Percentiles rank a stretch among this genome's conserved stretches.
These are phyloP conservation scores for Gaeumannomyces tritici DNA, from an alignment of 2,329 filamentous ascomycete genomes.

Conservation along the genomic window DNA sequence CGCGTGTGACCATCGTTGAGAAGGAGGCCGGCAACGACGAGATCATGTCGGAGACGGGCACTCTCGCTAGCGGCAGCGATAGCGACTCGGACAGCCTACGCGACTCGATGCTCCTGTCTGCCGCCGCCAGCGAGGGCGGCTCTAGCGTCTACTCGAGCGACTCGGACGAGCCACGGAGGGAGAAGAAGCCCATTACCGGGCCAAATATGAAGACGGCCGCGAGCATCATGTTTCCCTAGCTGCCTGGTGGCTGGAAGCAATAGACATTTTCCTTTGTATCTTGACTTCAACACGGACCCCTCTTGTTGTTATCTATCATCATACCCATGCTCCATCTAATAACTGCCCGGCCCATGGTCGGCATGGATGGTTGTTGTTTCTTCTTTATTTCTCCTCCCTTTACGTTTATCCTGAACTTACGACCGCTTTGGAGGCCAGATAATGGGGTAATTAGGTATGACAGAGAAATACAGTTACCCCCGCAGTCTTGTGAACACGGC, in stretches of 20 bases:
- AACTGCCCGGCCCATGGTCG: background rate
- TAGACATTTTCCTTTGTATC: background rate
- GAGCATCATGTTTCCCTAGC: background rate
- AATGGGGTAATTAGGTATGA: background rate
- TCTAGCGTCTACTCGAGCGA: slow-evolving; percentile 3
- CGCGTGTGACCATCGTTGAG: background rate
- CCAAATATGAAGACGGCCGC: background rate
- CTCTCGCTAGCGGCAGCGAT: background rate
- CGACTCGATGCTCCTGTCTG: background rate
- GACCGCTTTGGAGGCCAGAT: background rate
- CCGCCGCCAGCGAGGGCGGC: background rate
- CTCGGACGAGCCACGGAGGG: background rate
- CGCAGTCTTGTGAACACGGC: too few species aligned
- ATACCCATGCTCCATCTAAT: background rate
- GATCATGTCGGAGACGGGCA: background rate
- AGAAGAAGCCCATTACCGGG: background rate
- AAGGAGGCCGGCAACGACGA: background rate
- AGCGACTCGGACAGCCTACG: slow-evolving; percentile 3
- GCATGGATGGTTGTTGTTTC: background rate
- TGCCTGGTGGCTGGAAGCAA: slow-evolving; percentile 1
- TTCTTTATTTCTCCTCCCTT: background rate
- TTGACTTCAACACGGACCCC: background rate
- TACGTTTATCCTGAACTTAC: background rate
- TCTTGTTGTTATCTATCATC: background rate
- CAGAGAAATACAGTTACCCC: too few species aligned